phyloP scores from a whole-genome alignment of 1,139 yeast species.

The Geotrichum cucujoidarum region DNA sequence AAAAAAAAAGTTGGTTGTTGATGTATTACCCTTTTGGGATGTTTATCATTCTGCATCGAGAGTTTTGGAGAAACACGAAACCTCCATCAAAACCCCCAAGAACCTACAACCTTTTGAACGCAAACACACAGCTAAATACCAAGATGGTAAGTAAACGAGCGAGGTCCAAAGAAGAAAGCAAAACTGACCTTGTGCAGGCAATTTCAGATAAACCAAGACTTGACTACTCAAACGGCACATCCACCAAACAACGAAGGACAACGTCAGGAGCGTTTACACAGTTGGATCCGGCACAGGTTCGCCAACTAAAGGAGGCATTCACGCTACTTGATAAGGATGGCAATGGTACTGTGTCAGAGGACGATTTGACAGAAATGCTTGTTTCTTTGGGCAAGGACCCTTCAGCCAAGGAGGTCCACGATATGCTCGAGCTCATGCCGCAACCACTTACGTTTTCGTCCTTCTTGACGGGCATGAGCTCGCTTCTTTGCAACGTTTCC shows the following conservation, averaged over 20 bases:
- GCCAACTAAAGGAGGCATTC: constrained; percentile 49
- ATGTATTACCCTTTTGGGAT: background rate
- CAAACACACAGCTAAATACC: background rate
- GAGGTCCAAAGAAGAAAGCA: background rate
- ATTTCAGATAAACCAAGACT: constrained; percentile 8
- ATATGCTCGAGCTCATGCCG: constrained; percentile 50
- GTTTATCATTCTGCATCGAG: no score
- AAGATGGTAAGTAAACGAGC: background rate
- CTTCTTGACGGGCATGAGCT: constrained; percentile 65
- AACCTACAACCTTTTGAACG: no score
- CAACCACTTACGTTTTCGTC: constrained; percentile 62
- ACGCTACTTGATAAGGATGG: constrained; percentile 78
- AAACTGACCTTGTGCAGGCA: no score
- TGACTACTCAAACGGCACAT: constrained; percentile 2
- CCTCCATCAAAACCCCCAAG: background rate
- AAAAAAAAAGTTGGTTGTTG: no score
- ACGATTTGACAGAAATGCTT: constrained; percentile 57
- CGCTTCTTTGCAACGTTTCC: constrained; percentile 53
- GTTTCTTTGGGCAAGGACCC: constrained; percentile 46
- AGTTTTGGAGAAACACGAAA: no score
- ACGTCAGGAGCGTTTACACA: constrained; percentile 37
- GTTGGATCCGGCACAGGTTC: constrained; percentile 38
- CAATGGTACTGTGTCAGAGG: constrained; percentile 58
- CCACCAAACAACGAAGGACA: constrained; percentile 19
- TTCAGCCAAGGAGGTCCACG: constrained; percentile 38